phyloP scores from a whole-genome alignment of 2,329 filamentous ascomycete species.

The Paracorniculantispora psalliotae region DNA sequence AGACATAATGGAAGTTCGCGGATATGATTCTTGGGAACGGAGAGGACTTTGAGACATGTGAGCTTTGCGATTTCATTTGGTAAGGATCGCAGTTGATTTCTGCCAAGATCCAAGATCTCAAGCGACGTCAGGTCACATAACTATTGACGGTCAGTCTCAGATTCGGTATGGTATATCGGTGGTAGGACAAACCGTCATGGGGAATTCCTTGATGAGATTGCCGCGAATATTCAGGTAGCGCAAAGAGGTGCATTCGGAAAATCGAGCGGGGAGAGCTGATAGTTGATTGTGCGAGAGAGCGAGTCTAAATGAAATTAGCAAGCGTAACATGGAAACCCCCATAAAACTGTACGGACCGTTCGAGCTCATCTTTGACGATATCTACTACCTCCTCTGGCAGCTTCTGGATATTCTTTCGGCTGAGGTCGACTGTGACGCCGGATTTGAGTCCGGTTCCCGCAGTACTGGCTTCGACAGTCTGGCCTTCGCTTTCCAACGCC shows the following conservation, averaged over 20 bases:
- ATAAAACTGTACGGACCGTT: slow-evolving; percentile 49
- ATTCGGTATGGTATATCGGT: slow-evolving; percentile 14
- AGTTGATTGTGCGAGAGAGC: slow-evolving; percentile 78
- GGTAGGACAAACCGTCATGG: slow-evolving; percentile 43
- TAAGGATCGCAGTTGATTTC: slow-evolving; percentile 75
- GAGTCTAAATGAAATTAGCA: slow-evolving; percentile 39
- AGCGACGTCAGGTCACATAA: slow-evolving; percentile 80
- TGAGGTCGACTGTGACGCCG: slow-evolving; percentile 73
- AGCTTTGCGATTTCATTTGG: slow-evolving; percentile 76
- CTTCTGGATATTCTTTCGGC: slow-evolving; percentile 66
- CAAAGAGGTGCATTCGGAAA: slow-evolving; percentile 70
- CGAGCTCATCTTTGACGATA: slow-evolving; percentile 68
- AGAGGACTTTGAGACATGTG: slow-evolving; percentile 82
- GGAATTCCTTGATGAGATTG: slow-evolving; percentile 64
- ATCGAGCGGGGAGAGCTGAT: slow-evolving; percentile 62
- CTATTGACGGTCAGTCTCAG: slow-evolving; percentile 40
- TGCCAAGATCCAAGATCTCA: slow-evolving; percentile 87
- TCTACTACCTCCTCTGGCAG: slow-evolving; percentile 70
- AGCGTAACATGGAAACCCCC: not conserved
- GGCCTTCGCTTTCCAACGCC: slow-evolving; percentile 61
- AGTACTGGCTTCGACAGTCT: slow-evolving; percentile 55
- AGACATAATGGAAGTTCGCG: slow-evolving; percentile 77
- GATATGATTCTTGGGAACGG: slow-evolving; percentile 81
- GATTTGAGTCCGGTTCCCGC: slow-evolving; percentile 56
- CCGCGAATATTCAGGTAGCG: slow-evolving; percentile 77